Evolutionary conservation across 2,329 filamentous ascomycete species (phyloP), one percentile per base, ranked within the genome.

Genomic region (Aspergillus luchuensis): DNA sequence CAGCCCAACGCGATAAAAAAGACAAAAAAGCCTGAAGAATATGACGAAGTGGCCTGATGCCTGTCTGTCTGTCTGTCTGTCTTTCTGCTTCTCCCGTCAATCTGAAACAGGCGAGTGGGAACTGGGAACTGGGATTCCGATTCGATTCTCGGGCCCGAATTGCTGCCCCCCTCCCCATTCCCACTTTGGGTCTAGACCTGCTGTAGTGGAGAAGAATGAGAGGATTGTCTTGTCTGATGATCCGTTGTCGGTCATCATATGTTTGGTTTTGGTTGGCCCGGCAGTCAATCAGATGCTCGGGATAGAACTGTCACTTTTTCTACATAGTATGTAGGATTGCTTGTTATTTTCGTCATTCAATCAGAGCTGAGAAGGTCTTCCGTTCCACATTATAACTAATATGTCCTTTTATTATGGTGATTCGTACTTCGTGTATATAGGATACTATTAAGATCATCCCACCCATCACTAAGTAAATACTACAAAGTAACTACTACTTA

Each of bases 1-100:
- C 41, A 50, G 25, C n/a, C 23, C 23, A 50, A 50, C n/a, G 7
- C 23, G 23, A 49, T 11, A 11, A 11, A 30, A 30, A 11, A 4
- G 10, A 8, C 8, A 11, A 28, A 11, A 28, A 50, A 19, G 25
- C 7, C 15, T 17, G 23, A 30, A 50, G 47, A 50, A 50, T 17
- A 45, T 50, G 47, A 50, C 47, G 47, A 50, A 50, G 47, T 50
- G 47, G 47, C 47, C n/a, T 50, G 47, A 50, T 50, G 47, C 25
- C 47, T 33, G 25, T 28, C 25, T 28, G 33, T 36, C 33, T 28
- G 33, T 28, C 25, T 28, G 33, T 36, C 33, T 28, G 33, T 36
- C 33, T 36, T 36, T 36, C 30, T 36, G 10, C 33, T 36, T 36
- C 11, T 13, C 33, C 28, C 47, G 47, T 50, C 8, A 17, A 50